A percentile compares a stretch with the other conserved stretches of the same genome.
These are phyloP conservation scores for Fraxinus quadrangulata DNA, from an alignment of 257 asterid genomes.

Conservation along the genomic window DNA sequence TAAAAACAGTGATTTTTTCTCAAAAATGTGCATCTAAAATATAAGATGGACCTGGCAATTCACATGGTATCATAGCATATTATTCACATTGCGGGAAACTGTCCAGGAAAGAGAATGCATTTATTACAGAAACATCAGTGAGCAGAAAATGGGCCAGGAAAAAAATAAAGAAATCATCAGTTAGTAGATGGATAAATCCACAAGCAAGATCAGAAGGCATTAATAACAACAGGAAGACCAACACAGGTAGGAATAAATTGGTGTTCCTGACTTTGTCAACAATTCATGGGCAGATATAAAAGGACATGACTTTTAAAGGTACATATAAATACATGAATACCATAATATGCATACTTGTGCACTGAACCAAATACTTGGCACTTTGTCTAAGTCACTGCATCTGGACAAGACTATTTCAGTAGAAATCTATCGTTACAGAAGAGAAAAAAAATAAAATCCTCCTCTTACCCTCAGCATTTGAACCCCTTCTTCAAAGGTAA, in stretches of 20 bases:
- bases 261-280: background rate
- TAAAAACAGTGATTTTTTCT: background rate
- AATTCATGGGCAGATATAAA: background rate
- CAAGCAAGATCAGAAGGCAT: background rate
- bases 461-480: conserved; percentile 78
- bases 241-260: background rate
- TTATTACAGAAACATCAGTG: background rate
- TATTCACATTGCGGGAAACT: background rate
- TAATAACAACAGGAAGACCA: background rate
- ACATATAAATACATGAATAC: background rate
- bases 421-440: background rate
- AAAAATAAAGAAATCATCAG: background rate
- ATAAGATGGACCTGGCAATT: background rate
- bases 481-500: conserved; percentile 87
- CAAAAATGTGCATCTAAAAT: background rate
- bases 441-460: background rate
- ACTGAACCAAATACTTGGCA: background rate
- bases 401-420: background rate
- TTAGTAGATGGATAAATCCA: background rate
- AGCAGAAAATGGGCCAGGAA: background rate
- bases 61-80: background rate
- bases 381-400: background rate
- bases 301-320: background rate
- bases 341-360: background rate
- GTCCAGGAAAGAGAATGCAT: background rate